phyloP scores from a whole-genome alignment of 345 rosid genomes.

The Geranium rotundifolium region DNA sequence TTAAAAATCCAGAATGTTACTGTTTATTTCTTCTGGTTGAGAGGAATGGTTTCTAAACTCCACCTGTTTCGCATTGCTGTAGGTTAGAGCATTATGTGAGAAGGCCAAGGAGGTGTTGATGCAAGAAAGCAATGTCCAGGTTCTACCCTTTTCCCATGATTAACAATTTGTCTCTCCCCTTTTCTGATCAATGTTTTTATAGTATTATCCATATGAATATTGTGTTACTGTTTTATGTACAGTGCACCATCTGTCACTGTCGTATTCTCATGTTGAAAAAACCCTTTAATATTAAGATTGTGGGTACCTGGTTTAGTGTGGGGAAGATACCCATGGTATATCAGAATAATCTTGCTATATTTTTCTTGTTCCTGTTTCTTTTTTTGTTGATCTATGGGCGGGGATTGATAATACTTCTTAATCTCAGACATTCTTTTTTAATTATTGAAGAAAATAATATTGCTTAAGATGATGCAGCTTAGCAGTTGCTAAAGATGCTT shows the following conservation, averaged over 20 bases:
- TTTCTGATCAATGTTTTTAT: not conserved
- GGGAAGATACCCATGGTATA: not conserved
- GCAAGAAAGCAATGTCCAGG: slow-evolving; percentile 99
- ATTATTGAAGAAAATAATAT: not conserved
- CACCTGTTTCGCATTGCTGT: slow-evolving; percentile 1
- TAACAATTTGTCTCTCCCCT: not conserved
- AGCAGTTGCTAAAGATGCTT: not conserved
- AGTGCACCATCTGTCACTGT: not conserved
- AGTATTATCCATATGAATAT: not conserved
- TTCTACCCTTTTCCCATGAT: slow-evolving; percentile 5
- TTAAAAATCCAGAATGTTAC: not conserved
- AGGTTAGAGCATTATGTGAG: slow-evolving; percentile 91
- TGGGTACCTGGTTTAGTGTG: not conserved
- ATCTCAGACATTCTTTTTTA: not conserved
- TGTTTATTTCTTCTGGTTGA: not conserved
- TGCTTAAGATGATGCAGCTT: not conserved
- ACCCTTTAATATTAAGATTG: not conserved
- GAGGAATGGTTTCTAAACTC: not conserved
- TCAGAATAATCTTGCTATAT: not conserved
- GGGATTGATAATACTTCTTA: not conserved
- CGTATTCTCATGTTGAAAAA: too few relatives aligned
- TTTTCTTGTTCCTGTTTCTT: not conserved
- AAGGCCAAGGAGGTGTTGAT: slow-evolving; percentile 93
- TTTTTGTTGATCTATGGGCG: not conserved
- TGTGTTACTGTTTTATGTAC: not conserved